These are phyloP conservation scores for Sporopachydermia quercuum DNA, from an alignment of 805 yeast genomes.

Conservation along the genomic window DNA sequence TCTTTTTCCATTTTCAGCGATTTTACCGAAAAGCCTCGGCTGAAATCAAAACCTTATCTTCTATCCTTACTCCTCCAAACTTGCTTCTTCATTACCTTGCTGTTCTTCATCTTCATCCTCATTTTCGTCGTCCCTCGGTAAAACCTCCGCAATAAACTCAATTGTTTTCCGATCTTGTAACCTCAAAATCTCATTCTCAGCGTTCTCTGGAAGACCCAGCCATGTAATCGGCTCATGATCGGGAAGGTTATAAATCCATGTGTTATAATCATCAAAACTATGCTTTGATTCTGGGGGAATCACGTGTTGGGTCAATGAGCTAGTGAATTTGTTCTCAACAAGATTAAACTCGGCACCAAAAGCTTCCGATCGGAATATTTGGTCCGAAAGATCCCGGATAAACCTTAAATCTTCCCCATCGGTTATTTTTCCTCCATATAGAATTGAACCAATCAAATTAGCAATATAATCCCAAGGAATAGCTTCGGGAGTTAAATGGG, in stretches of 20 bases:
- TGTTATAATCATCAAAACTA: constrained; percentile 17
- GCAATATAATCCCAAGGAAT: constrained; percentile 43
- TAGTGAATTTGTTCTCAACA: constrained; percentile 16
- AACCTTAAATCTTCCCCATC: constrained; percentile 8
- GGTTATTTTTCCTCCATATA: constrained; percentile 40
- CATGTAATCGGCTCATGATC: constrained; percentile 35
- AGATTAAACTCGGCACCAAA: constrained; percentile 16
- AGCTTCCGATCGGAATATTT: constrained; percentile 6
- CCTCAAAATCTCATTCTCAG: constrained; percentile 20
- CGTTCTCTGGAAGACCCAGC: constrained; percentile 33
- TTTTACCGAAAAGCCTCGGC: no score
- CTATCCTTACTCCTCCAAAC: not conserved
- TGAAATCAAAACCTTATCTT: no score
- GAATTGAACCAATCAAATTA: constrained; percentile 33
- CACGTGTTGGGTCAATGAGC: constrained; percentile 12
- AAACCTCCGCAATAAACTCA: not conserved
- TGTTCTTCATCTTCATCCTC: not conserved
- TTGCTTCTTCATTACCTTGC: not conserved
- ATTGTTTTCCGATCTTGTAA: constrained; percentile 6
- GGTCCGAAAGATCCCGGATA: constrained; percentile 10
- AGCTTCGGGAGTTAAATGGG: constrained; percentile 28
- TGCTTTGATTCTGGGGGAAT: constrained; percentile 34
- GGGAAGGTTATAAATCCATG: constrained; percentile 43
- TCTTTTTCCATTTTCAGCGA: no score
- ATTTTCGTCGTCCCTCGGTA: not conserved